Conservation (phyloP, 345 rosid species). For the Lumnitzera racemosa region DNA sequence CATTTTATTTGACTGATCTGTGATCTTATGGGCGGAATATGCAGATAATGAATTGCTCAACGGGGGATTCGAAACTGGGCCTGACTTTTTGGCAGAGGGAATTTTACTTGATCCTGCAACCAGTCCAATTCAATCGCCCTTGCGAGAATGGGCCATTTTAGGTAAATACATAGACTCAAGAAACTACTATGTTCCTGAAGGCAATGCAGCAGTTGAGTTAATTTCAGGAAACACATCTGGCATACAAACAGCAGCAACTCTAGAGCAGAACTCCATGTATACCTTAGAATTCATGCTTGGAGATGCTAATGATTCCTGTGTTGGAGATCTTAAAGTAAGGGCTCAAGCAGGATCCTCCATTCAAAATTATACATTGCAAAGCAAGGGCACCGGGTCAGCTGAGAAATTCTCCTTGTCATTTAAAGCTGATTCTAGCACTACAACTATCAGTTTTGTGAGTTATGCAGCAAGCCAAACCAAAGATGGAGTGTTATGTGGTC, state of each 20-base stretch:
- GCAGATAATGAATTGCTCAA: constrained; percentile 40
- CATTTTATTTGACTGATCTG: neutral
- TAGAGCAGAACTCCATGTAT: constrained; percentile 30
- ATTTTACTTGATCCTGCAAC: constrained; percentile 35
- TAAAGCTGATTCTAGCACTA: constrained; percentile 26
- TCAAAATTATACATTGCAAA: constrained; percentile 37
- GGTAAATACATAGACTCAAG: constrained; percentile 52
- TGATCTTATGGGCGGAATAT: neutral
- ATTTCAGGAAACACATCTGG: constrained; percentile 32
- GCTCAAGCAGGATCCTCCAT: constrained; percentile 35
- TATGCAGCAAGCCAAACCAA: constrained; percentile 26
- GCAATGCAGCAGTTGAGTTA: constrained; percentile 54
- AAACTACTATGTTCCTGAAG: constrained; percentile 43
- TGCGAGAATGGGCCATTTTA: constrained; percentile 36
- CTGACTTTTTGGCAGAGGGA: constrained; percentile 40
- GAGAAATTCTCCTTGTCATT: constrained; percentile 30
- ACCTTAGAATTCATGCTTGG: constrained; percentile 43
- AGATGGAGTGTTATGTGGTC: constrained; percentile 48
- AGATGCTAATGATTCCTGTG: constrained; percentile 39
- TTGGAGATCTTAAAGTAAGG: constrained; percentile 27
- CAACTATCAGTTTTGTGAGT: constrained; percentile 48
- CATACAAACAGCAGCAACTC: constrained; percentile 32
- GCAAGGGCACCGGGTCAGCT: constrained; percentile 43
- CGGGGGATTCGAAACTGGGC: constrained; percentile 60
- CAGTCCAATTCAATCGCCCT: constrained; percentile 38